Base-by-base conservation (phyloP, 164 flowering plant genomes). In the Vitis cinerea region DNA sequence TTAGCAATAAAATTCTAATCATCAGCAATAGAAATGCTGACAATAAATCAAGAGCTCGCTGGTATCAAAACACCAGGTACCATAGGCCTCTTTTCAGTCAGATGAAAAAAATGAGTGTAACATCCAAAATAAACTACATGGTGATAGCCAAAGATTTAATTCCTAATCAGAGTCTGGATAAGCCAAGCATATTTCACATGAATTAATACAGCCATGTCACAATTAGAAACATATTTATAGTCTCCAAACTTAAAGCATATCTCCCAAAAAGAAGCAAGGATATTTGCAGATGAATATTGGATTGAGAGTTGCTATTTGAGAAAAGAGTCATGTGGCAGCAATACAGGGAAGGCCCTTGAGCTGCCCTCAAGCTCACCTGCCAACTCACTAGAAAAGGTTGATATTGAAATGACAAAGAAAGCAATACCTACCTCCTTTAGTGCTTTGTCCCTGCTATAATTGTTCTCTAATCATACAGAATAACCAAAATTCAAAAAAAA, bases 371-470 rank as follows among this genome's bases (percentile, higher is more conserved):
- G 9, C 65, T 52, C 72, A 31, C 59, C 65, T 49, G 54, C 71
- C 71, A 49, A 47, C 3, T 61, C 50, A 50, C 65, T 44, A 52
- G 13, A 69, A 60, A 52, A 63, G 16, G 52, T 17, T 9, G 31
- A 30, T 2, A 11, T n/a, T n/a, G n/a, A 13, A 31, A 61, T 15
- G 10, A 14, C 8, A 61, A 23, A 15, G 37, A 61, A 31, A 23
- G 29, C 13, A 12, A 63, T 47, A 52, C 8, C 13, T 9, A 27
- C 1, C 52, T 31, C 50, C 65, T 15, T 29, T 48, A 49, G 52
- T 47, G 50, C 23, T 63, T 53, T 49, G 29, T 63, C 65, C 3
- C 4, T 47, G 23, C 17, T 47, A 63, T n/a, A 48, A 52, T 63
- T 27, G 48, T 63, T 63, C 10, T 5, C 29, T 63, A 50, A 63